phyloP scores from a whole-genome alignment of 768 basidiomycete genomes.

The Tricholomella constricta region DNA sequence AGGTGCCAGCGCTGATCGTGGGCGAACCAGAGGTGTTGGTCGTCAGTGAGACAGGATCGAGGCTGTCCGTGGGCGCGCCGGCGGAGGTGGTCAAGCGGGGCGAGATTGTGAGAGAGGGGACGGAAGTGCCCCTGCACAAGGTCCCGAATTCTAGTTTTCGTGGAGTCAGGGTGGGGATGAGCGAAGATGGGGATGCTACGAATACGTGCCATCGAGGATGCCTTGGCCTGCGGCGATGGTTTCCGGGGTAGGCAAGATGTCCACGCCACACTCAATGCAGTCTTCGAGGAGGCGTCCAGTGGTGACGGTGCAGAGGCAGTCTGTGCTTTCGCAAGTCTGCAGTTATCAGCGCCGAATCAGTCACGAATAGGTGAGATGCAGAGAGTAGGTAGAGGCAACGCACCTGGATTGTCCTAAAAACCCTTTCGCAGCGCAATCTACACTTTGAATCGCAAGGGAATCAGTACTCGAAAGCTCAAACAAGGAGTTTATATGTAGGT shows the following conservation, averaged over 20 bases:
- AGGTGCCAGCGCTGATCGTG: background rate
- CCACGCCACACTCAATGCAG: conserved; percentile 35
- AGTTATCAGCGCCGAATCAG: background rate
- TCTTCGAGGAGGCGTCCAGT: conserved; percentile 24
- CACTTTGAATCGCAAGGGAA: conserved; percentile 12
- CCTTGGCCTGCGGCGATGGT: conserved; percentile 20
- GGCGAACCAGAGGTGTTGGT: background rate
- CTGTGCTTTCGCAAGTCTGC: conserved; percentile 27
- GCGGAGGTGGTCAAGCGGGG: background rate
- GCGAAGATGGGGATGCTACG: background rate
- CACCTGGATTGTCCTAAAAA: background rate
- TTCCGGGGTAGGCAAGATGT: conserved; percentile 10
- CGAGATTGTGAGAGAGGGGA: background rate
- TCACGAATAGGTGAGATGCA: too few species aligned
- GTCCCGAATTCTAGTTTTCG: background rate
- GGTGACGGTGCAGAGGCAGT: conserved; percentile 28
- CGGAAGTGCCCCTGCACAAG: background rate
- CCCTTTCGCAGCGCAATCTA: conserved; percentile 1
- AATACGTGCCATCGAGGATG: conserved; percentile 26
- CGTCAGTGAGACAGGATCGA: too few species aligned
- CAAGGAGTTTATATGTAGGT: background rate
- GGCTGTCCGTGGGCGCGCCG: too few species aligned
- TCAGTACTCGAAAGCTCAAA: background rate
- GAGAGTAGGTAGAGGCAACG: background rate
- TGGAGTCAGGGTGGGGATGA: background rate